phyloP scores from a whole-genome alignment of 176 grass and related monocot genomes.

The Avena eriantha region DNA sequence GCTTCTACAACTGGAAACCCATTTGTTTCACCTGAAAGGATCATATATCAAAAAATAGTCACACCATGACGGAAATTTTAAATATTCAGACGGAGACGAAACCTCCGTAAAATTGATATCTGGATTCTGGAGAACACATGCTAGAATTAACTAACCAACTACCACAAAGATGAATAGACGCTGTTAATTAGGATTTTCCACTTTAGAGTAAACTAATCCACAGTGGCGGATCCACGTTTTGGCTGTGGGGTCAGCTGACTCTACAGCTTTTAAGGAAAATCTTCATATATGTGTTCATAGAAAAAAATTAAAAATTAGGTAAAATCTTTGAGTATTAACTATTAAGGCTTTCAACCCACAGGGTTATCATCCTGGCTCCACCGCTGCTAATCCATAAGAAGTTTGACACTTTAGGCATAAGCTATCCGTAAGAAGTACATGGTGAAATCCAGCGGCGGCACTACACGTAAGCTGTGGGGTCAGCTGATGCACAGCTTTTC shows the following conservation, averaged over 20 bases:
- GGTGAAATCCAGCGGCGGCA: neutral
- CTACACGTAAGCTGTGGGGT: neutral
- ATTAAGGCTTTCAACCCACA: too few relatives aligned
- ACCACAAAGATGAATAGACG: slow-evolving; percentile 4
- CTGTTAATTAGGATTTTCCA: neutral
- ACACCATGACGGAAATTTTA: neutral
- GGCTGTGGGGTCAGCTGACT: too few relatives aligned
- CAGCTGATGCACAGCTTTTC: neutral
- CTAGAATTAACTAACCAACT: neutral
- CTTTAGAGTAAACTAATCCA: neutral
- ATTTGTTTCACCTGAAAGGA: slow-evolving; percentile 64
- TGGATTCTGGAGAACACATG: neutral
- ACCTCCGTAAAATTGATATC: slow-evolving; percentile 21
- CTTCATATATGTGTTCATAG: too few relatives aligned
- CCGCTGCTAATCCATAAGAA: neutral
- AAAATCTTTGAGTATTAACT: too few relatives aligned
- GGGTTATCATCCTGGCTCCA: too few relatives aligned
- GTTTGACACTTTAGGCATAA: neutral
- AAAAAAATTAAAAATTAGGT: too few relatives aligned
- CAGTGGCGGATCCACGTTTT: too few relatives aligned
- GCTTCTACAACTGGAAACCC: slow-evolving; percentile 67
- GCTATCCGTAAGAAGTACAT: slow-evolving; percentile 21
- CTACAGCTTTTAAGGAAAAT: too few relatives aligned
- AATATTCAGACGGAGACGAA: slow-evolving; percentile 35
- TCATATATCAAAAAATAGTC: slow-evolving; percentile 14